Base-by-base conservation (phyloP, 1,284 basidiomycete genomes). In the Leccinum colubrinum region DNA sequence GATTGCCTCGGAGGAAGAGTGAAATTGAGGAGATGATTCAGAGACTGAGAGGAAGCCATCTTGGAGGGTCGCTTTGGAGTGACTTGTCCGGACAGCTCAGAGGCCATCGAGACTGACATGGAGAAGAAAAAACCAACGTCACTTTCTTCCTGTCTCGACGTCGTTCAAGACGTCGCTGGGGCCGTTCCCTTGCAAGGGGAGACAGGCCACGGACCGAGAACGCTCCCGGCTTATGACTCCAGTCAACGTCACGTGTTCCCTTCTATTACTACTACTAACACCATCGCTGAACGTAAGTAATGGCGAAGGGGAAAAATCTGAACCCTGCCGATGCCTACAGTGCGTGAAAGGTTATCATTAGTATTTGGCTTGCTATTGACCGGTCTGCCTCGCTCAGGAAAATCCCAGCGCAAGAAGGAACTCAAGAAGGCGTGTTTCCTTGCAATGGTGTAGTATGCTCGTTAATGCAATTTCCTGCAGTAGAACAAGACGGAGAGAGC, bases 291-390 rank as follows among this genome's bases (percentile, higher is more conserved):
- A 14, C 37, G 12, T 12, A 37, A 14, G 12, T 7, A 43, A 95
- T 95, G 93, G 89, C 85, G 4, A 95, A 95, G 74, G 86, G 86
- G 57, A 94, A 93, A 74, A 87, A 80, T 62, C 70, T 86, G 56
- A 96, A 96, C 73, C 94, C 94, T 30, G 93, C 90, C 11, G 94
- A 96, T 72, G 87, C 94, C 0, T 89, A 81, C 73, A 86, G 94
- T 94, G 70, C 59, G 70, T 69, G 9, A 46, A 46, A 46, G 17
- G 43, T 20, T 12, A 6, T 20, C 43, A 46, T 46, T 12, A 15
- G 5, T 20, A 20, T 46, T 50, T 17, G 48, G 6, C 15, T 35
- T 2, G 0, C 9, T 17, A 4, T 27, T 64, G n/a, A 68, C 50
- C 1, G 4, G 4, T 27, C 8, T 17, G 43, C 6, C 9, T 62